Evolutionary conservation across 2,329 filamentous ascomycete species (phyloP).

Genomic region (Bipolaris cookei): DNA sequence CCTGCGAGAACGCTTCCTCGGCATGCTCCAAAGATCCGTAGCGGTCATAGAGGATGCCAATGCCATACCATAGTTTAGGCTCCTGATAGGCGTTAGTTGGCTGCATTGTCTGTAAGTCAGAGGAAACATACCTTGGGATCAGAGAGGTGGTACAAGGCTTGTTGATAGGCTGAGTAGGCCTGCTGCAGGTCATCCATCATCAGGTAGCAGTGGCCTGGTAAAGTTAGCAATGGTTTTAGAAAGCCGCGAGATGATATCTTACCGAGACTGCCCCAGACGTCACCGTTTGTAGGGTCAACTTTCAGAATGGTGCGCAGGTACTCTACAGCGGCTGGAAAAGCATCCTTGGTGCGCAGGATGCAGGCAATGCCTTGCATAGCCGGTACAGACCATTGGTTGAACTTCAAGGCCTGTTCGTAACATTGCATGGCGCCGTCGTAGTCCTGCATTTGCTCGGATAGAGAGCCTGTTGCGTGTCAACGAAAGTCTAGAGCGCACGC

Average conservation of each 20-base stretch:
- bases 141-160: slow-evolving; percentile 87
- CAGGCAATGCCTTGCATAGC: slow-evolving; percentile 95
- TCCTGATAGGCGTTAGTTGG: slow-evolving; percentile 62
- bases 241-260: slow-evolving; percentile 41
- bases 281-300: slow-evolving; percentile 85
- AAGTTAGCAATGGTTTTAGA: slow-evolving; percentile 19
- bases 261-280: slow-evolving; percentile 96
- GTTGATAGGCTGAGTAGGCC: slow-evolving; percentile 95
- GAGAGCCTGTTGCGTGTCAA: slow-evolving; percentile 65
- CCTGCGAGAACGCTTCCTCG: slow-evolving; percentile 96
- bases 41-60: slow-evolving; percentile 94
- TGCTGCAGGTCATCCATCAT: slow-evolving; percentile 99
- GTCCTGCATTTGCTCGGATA: slow-evolving; percentile 87
- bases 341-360: slow-evolving; percentile 88
- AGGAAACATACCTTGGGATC: slow-evolving; percentile 77
- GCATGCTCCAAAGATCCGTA: slow-evolving; percentile 97
- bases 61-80: slow-evolving; percentile 98
- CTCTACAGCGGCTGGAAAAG: slow-evolving; percentile 92
- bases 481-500: slow-evolving; percentile 16
- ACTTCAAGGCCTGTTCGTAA: slow-evolving; percentile 86
- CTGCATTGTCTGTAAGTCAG: slow-evolving; percentile 5
- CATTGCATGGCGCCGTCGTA: slow-evolving; percentile 86
- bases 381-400: slow-evolving; percentile 85
- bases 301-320: slow-evolving; percentile 91
- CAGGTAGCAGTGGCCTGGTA: slow-evolving; percentile 88